Evolutionary conservation across 2,329 filamentous ascomycete species (phyloP).

Genomic region (Berkeleyomyces basicola): DNA sequence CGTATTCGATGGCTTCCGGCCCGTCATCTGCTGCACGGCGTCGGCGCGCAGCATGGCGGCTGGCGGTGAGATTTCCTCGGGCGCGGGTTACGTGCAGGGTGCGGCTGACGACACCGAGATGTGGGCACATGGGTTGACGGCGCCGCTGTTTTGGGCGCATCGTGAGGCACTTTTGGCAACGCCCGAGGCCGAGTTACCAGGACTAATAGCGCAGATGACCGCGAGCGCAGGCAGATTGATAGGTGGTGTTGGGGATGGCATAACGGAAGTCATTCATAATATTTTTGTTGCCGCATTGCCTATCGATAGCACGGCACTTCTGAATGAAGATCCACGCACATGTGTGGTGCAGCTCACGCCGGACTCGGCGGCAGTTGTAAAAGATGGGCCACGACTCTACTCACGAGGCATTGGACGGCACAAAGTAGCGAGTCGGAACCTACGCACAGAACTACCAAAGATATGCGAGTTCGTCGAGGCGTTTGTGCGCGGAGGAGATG

Average conservation of each 20-base stretch:
- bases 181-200: conserved; percentile 45
- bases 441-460: conserved; percentile 52
- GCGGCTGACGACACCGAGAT: conserved; percentile 90
- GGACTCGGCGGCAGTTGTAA: conserved; percentile 27
- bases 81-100: conserved; percentile 72
- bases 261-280: conserved; percentile 20
- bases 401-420: conserved; percentile 44
- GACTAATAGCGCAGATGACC: conserved; percentile 28
- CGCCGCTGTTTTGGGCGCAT: conserved; percentile 64
- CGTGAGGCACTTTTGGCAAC: conserved; percentile 41
- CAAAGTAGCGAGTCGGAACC: conserved; percentile 67
- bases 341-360: conserved; percentile 22
- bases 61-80: conserved; percentile 37
- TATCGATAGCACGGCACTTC: conserved; percentile 13
- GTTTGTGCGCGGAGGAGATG: background rate
- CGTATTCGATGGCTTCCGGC: conserved; percentile 44
- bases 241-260: conserved; percentile 6
- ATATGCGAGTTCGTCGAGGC: conserved; percentile 39
- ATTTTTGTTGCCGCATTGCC: conserved; percentile 25
- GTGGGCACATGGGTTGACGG: conserved; percentile 71
- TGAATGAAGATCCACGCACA: conserved; percentile 24
- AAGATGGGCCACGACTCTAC: conserved; percentile 23
- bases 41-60: conserved; percentile 54
- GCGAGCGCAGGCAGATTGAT: conserved; percentile 14
- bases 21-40: conserved; percentile 72